Base-by-base conservation (phyloP, 108 stramenopile species). In the Cyclotella choctawhatcheeana region DNA sequence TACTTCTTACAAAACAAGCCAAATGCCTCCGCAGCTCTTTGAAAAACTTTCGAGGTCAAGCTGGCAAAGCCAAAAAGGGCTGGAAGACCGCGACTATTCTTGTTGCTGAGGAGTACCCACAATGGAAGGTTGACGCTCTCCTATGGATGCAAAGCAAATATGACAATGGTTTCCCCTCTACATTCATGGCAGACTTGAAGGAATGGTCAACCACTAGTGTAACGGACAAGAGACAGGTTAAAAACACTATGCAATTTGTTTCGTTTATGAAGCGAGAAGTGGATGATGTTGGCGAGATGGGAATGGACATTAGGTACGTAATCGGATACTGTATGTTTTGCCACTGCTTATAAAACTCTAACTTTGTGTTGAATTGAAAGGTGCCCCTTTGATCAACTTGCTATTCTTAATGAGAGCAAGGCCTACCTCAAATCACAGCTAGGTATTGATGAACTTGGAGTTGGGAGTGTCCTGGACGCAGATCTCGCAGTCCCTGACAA, bases 201-300 rank as follows among this genome's bases (percentile, higher is more conserved):
- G 69, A 74, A 58, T 92, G 90, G 89, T 64, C 85, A 8, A 74
- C 77, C 18, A 30, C 81, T n/a, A 88, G 85, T 69, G 71, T 93
- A 7, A 64, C 64, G 44, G 96, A 96, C 80, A 95, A 97, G 85
- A 97, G 93, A 62, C 67, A 88, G 77, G 81, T 93, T 55, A 96
- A 97, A 83, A 81, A 83, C 32, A 69, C 76, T 0, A 98, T 98
- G 97, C 97, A 98, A 74, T 97, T 97, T 60, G 97, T 85, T 27
- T 84, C 91, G 1, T 98, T 97, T 69, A 88, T 95, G 70, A 92
- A 92, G 73, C 92, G 77, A 56, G 95, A 97, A 81, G 91, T 83
- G 21, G 86, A 87, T 17, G 96, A 97, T 44, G 89, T 93, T 13
- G 97, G 97, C 14, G 64, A 58, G 18, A 82, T 83, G 56, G 95